Conservation (phyloP, 1,284 basidiomycete species). For the Cryptococcus wingfieldii region DNA sequence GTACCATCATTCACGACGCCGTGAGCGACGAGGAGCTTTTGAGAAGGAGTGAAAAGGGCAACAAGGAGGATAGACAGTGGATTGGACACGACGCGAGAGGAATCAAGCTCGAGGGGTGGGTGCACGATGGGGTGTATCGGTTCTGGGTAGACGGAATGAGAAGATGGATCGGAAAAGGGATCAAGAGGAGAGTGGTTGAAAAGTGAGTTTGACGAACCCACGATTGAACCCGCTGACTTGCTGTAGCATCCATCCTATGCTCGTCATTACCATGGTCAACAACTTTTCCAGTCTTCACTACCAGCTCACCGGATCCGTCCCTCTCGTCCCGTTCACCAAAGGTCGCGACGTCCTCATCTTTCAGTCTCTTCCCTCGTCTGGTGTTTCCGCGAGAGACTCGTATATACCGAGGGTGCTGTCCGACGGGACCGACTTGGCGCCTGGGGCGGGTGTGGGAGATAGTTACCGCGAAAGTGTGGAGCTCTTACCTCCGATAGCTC, state of each 20-base stretch:
- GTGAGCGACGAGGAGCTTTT: not conserved
- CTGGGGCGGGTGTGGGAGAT: not conserved
- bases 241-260: constrained; percentile 31
- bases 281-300: constrained; percentile 29
- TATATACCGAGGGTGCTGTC: constrained; percentile 7
- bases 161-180: constrained; percentile 27
- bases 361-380: constrained; percentile 27
- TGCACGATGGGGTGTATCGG: constrained; percentile 41
- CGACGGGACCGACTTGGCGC: not conserved
- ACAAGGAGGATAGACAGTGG: constrained; percentile 1
- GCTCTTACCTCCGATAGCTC: not conserved
- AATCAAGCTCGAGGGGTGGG: constrained; percentile 44
- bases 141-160: constrained; percentile 43
- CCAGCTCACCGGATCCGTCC: constrained; percentile 29
- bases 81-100: constrained; percentile 14
- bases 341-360: constrained; percentile 43
- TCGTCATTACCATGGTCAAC: constrained; percentile 34
- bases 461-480: too few species aligned
- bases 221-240: not conserved
- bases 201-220: constrained; percentile 19
- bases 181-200: constrained; percentile 27
- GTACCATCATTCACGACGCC: not conserved
- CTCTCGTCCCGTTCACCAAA: constrained; percentile 27
- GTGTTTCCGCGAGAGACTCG: constrained; percentile 25
- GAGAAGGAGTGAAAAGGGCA: not conserved